These are phyloP conservation scores for Ophiostoma sp. DNA, from an alignment of 2,329 filamentous ascomycete species.

Conservation along the genomic window DNA sequence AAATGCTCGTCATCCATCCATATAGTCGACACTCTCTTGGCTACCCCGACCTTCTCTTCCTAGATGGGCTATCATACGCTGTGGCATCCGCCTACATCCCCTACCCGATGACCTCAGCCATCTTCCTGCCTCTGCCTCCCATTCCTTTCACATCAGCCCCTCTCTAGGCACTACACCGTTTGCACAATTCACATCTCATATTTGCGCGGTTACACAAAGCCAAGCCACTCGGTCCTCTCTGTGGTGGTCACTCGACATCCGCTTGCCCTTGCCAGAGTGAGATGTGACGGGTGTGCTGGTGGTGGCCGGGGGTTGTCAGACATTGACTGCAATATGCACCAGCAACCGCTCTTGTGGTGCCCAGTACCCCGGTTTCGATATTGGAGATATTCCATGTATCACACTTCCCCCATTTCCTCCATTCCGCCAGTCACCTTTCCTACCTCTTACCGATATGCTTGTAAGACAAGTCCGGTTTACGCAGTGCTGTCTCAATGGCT, in stretches of 20 bases:
- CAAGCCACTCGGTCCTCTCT: not conserved
- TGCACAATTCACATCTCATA: not conserved
- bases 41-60: not conserved
- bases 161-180: not conserved
- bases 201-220: not conserved
- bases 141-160: conserved; percentile 1
- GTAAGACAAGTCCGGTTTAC: not conserved
- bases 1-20: not conserved
- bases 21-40: not conserved
- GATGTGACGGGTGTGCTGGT: conserved; percentile 11
- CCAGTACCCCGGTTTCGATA: not conserved
- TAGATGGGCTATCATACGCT: not conserved
- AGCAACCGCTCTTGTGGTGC: not conserved
- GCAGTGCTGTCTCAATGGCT: not conserved
- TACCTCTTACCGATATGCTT: not conserved
- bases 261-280: not conserved
- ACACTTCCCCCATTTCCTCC: not conserved
- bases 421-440: not conserved
- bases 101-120: not conserved
- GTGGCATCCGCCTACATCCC: not conserved
- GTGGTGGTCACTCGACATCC: not conserved
- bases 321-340: not conserved
- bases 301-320: not conserved
- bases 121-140: not conserved
- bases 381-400: conserved; percentile 7